phyloP scores from a whole-genome alignment of 441 rosid species.

The Arabidopsis lyrata region DNA sequence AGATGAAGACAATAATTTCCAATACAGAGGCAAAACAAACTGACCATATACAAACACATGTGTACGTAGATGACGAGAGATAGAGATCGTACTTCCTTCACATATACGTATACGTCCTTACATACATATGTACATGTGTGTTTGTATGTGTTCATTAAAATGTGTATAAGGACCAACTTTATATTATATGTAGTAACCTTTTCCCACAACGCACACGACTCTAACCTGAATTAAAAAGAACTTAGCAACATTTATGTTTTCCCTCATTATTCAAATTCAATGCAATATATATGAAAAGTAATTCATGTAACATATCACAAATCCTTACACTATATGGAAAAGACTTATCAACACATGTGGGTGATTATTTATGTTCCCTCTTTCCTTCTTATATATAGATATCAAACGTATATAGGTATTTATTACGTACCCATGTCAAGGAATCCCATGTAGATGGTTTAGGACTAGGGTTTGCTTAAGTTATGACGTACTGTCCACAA shows the following conservation, averaged over 20 bases:
- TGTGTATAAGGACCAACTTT: conserved; percentile 19
- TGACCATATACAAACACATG: conserved; percentile 47
- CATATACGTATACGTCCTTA: conserved; percentile 25
- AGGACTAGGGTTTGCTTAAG: conserved; percentile 62
- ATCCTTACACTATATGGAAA: conserved; percentile 33
- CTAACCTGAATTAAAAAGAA: conserved; percentile 25
- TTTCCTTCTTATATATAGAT: conserved; percentile 21
- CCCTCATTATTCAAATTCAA: conserved; percentile 30
- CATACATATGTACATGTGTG: conserved; percentile 28
- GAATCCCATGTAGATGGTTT: conserved; percentile 61
- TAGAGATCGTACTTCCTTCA: conserved; percentile 19
- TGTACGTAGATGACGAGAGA: conserved; percentile 42
- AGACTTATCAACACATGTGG: conserved; percentile 33
- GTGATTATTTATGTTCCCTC: conserved; percentile 37
- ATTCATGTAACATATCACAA: conserved; percentile 19
- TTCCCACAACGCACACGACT: conserved; percentile 14
- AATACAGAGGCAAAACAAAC: conserved; percentile 41
- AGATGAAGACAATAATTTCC: conserved; percentile 43
- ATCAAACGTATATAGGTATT: conserved; percentile 35
- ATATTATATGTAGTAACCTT: conserved; percentile 1
- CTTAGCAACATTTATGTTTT: conserved; percentile 60
- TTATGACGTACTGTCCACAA: conserved; percentile 51
- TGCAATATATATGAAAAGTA: conserved; percentile 16
- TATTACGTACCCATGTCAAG: conserved; percentile 48
- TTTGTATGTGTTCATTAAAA: conserved; percentile 32